These are phyloP conservation scores for Triangularia setosa DNA, from an alignment of 2,329 filamentous ascomycete species.

Conservation along the genomic window DNA sequence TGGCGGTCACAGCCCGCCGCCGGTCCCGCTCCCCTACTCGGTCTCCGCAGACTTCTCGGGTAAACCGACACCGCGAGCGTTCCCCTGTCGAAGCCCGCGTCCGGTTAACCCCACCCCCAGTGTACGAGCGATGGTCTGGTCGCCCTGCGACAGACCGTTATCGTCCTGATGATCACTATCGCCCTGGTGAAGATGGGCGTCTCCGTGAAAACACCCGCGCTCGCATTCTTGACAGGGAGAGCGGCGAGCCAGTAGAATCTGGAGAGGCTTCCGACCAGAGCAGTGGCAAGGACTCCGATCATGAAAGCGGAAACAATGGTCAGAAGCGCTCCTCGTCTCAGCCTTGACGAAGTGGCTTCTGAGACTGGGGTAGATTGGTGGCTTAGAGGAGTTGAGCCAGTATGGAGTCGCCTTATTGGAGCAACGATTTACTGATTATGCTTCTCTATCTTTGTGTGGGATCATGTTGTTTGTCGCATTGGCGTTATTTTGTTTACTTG, in stretches of 20 bases:
- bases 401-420: not conserved
- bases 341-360: not conserved
- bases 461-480: not conserved
- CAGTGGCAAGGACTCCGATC: not conserved
- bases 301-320: not conserved
- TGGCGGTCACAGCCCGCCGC: not conserved
- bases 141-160: slow-evolving; percentile 8
- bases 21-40: not conserved
- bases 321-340: not conserved
- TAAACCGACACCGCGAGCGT: not conserved
- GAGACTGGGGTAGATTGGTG: not conserved
- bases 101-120: slow-evolving; percentile 5
- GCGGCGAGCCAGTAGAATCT: not conserved
- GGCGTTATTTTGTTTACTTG: not conserved
- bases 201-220: not conserved
- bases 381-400: not conserved
- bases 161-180: not conserved
- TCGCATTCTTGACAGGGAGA: not conserved
- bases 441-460: not conserved
- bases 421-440: not conserved
- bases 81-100: not conserved
- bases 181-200: not conserved
- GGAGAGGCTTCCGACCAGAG: not conserved
- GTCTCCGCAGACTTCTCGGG: not conserved
- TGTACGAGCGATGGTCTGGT: not conserved